Evolutionary conservation across 1,284 basidiomycete species (phyloP), one percentile per base, ranked within the genome.

Genomic region (Sporisorium scitamineum): DNA sequence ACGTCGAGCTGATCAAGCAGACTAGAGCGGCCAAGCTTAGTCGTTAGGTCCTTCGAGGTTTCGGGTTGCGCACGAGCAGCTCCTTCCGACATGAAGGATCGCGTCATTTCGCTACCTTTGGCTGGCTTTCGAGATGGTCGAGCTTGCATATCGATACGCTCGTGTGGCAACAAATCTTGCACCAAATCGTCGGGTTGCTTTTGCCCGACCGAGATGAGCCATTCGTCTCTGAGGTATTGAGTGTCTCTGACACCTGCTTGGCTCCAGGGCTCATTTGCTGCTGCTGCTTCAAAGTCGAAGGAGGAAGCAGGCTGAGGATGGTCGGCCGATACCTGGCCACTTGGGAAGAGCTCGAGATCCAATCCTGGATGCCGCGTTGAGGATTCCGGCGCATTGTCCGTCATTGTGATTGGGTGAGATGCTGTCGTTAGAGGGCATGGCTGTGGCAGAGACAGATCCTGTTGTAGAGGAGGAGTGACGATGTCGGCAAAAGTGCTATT

Each of bases 181-280:
- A 70, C 61, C 60, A 62, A 54, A 22, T 70, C 67, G 37, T 34
- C 24, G 3, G 67, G 67, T 27, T 54, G 47, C 52, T 70, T 70
- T 41, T 70, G 67, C 11, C 67, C 67, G 3, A 39, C 67, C 29
- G 67, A 59, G 39, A 70, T 70, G 13, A 70, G 67, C 67, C 67
- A 70, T 24, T 70, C 61, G 26, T 70, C 61, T 44, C 67, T 26
- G 10, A 55, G 56, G 31, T 52, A 63, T 24, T 59, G 67, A 7
- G 67, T 70, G 1, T 45, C 47, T n/a, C 63, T 70, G 45, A 48
- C 9, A 29, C 47, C 52, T 2, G 44, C n/a, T 29, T 70, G 67
- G 44, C 32, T 63, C 48, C 61, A 55, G 4, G 61, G 61, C 27
- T 70, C 67, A 41, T 18, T 34, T 3, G 22, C 42, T 31, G 42